Evolutionary conservation across 768 basidiomycete species (phyloP), one percentile per base, ranked within the genome.

Genomic region (Albatrellus ellisii): DNA sequence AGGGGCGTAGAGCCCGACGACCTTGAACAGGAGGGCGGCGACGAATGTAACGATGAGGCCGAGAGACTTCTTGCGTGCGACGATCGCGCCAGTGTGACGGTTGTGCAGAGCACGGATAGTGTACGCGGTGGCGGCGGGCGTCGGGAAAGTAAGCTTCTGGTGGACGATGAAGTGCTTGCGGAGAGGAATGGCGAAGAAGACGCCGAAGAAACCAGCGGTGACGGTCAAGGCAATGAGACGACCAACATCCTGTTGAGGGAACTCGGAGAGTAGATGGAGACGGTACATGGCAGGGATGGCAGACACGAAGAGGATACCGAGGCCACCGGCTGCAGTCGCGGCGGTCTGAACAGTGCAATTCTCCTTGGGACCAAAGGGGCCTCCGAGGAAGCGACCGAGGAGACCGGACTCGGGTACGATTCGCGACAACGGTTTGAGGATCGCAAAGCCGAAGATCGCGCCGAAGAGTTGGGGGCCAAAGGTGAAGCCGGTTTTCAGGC

Each of bases 401-500:
- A 70, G 38, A 21, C 68, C 69, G 27, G 62, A 63, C 46, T 67
- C 64, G 1, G 73, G 73, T 20, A 72, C 46, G 6, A 67, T 56
- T 41, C 58, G 71, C 15, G 72, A 70, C 20, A 77, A 40, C 1
- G 74, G 67, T 47, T 78, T 75, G 41, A 78, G 58, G 47, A 77
- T 77, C 20, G 73, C 73, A 49, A 69, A 76, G 36, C 73, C 73
- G 48, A 75, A 73, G 47, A 74, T 75, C 26, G 72, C 64, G 62
- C 64, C 46, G 31, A 34, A 24, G 2, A 17, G 26, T 43, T 73
- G 72, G 24, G 74, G 69, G 24, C 75, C 77, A 54, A 79, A 77
- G 2, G 73, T 76, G 54, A 75, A 77, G 18, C 77, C 77, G 1
- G 77, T 78, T 60, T 80, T 79, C 44, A 79, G 56, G 28, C 79